A percentile compares a stretch with the other conserved stretches of the same genome.
These are phyloP conservation scores for Lotmaria passim DNA, from an alignment of 208 protist genomes.

Conservation along the genomic window DNA sequence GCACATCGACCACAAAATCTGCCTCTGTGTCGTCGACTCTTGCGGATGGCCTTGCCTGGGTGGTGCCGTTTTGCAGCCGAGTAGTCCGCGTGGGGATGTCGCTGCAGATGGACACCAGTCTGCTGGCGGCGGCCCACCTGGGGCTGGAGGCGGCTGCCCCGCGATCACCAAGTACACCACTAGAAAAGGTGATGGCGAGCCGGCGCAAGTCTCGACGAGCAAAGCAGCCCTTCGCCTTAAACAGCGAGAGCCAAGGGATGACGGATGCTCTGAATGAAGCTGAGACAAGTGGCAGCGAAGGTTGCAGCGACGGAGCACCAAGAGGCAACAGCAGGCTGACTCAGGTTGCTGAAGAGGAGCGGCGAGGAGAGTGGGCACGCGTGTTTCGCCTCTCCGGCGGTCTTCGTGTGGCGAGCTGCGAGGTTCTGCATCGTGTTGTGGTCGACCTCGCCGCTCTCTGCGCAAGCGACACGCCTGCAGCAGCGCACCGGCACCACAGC, in stretches of 20 bases:
- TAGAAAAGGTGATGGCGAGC: slow-evolving; percentile 12
- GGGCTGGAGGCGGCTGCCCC: slow-evolving; percentile 20
- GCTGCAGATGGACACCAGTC: slow-evolving; percentile 20
- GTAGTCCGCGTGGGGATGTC: slow-evolving; percentile 23
- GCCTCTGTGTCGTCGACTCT: neutral
- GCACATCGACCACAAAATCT: neutral
- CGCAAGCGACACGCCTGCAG: neutral
- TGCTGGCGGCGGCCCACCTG: slow-evolving; percentile 19
- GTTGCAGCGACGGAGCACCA: neutral
- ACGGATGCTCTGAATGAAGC: neutral
- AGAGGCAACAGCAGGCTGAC: neutral
- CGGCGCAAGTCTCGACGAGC: slow-evolving; percentile 1
- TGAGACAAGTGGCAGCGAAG: neutral
- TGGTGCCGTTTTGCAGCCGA: slow-evolving; percentile 26
- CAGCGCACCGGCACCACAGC: neutral
- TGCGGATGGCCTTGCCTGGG: neutral
- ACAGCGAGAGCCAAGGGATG: no score
- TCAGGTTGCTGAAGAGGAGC: neutral
- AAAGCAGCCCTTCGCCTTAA: neutral
- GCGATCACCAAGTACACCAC: slow-evolving; percentile 15
- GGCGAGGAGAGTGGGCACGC: slow-evolving; percentile 7
- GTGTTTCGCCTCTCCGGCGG: slow-evolving; percentile 26
- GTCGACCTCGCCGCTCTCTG: slow-evolving; percentile 7
- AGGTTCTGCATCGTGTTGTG: slow-evolving; percentile 30
- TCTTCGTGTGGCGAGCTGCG: slow-evolving; percentile 16